phyloP scores from a whole-genome alignment of 371 early-diverging fungal species.

The Mortierella sp. region DNA sequence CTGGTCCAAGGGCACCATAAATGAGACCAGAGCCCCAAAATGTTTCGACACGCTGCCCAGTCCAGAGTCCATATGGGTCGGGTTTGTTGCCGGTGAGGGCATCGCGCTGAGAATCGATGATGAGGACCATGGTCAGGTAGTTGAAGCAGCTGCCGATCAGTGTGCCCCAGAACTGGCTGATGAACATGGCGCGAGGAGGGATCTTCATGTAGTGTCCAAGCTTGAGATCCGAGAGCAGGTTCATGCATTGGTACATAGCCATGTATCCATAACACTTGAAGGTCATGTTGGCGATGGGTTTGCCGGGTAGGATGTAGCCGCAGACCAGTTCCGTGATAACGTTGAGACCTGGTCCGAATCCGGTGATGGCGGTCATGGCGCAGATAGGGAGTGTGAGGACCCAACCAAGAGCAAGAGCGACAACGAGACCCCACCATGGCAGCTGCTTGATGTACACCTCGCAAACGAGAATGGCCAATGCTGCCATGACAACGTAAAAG shows the following conservation, averaged over 20 bases:
- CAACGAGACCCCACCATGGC: constrained; percentile 78
- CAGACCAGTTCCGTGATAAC: constrained; percentile 76
- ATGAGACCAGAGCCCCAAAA: constrained; percentile 75
- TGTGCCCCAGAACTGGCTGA: constrained; percentile 74
- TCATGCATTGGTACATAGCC: constrained; percentile 62
- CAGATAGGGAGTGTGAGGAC: constrained; percentile 84
- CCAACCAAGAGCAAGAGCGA: constrained; percentile 72
- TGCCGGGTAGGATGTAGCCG: constrained; percentile 70
- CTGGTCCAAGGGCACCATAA: constrained; percentile 74
- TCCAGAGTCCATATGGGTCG: constrained; percentile 68
- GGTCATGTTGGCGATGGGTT: constrained; percentile 71
- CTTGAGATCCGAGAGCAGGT: constrained; percentile 69
- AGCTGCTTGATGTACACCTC: constrained; percentile 68
- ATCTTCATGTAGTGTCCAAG: constrained; percentile 84
- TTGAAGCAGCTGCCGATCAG: constrained; percentile 67
- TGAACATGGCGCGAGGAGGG: constrained; percentile 73
- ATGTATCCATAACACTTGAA: constrained; percentile 63
- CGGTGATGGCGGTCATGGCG: constrained; percentile 75
- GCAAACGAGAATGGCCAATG: constrained; percentile 68
- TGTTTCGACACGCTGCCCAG: constrained; percentile 63
- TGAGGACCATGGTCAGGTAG: constrained; percentile 63
- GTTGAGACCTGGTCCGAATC: constrained; percentile 64
- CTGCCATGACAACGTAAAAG: constrained; percentile 70
- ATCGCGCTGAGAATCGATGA: constrained; percentile 62
- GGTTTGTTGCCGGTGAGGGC: constrained; percentile 33